phyloP scores from a whole-genome alignment of 495 filamentous ascomycete genomes.

The Poronia punctata region DNA sequence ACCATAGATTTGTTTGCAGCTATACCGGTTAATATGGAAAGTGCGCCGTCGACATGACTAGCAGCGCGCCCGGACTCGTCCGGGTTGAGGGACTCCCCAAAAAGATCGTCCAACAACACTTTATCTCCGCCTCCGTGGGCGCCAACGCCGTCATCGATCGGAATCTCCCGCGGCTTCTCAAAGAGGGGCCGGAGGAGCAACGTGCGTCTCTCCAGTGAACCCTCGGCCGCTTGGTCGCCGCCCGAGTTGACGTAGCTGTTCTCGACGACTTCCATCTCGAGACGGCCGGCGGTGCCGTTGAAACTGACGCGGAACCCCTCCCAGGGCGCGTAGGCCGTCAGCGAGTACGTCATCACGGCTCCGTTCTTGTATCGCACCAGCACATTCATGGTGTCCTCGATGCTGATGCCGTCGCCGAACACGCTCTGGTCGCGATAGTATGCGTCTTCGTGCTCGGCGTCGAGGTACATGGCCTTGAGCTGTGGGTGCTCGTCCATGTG shows the following conservation, averaged over 20 bases:
- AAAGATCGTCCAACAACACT: constrained; percentile 39
- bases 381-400: constrained; percentile 55
- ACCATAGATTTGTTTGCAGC: constrained; percentile 50
- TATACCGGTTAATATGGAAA: constrained; percentile 51
- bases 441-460: constrained; percentile 53
- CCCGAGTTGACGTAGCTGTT: constrained; percentile 44
- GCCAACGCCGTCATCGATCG: constrained; percentile 31
- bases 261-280: constrained; percentile 44
- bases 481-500: constrained; percentile 42
- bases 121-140: constrained; percentile 41
- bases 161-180: constrained; percentile 38
- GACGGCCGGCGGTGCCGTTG: constrained; percentile 38
- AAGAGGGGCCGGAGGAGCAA: constrained; percentile 35
- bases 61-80: constrained; percentile 39
- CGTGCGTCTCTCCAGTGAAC: constrained; percentile 31
- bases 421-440: constrained; percentile 53
- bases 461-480: constrained; percentile 49
- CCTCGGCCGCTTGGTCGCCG: constrained; percentile 38
- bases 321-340: constrained; percentile 44
- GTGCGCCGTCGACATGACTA: constrained; percentile 47
- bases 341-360: constrained; percentile 41
- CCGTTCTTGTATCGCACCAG: constrained; percentile 49
- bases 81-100: constrained; percentile 33
- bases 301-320: constrained; percentile 42
- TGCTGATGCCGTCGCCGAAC: constrained; percentile 52